phyloP scores from a whole-genome alignment of 768 basidiomycete species.

The Serendipita sp. region DNA sequence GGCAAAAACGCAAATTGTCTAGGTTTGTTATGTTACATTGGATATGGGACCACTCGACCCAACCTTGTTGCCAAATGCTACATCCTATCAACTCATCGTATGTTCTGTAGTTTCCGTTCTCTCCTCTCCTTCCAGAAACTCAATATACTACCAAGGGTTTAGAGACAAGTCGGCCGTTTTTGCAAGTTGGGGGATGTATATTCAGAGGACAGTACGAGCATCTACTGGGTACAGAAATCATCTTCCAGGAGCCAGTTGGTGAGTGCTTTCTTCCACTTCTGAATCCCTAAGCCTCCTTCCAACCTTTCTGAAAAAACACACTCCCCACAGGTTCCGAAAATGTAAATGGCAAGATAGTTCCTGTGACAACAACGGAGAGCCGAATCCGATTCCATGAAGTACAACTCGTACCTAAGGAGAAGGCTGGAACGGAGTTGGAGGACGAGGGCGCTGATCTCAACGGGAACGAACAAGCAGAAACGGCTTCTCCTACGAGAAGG shows the following conservation, averaged over 20 bases:
- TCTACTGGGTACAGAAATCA: conserved; percentile 58
- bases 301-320: conserved; percentile 23
- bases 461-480: conserved; percentile 22
- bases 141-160: conserved; percentile 60
- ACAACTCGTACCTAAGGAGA: conserved; percentile 32
- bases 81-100: conserved; percentile 60
- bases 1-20: not conserved
- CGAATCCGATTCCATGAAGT: conserved; percentile 64
- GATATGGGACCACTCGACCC: conserved; percentile 61
- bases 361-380: conserved; percentile 46
- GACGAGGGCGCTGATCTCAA: conserved; percentile 27
- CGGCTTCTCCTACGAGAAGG: conserved; percentile 32
- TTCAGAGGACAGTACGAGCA: conserved; percentile 53
- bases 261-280: conserved; percentile 31
- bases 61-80: conserved; percentile 54
- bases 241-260: conserved; percentile 41
- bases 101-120: conserved; percentile 19
- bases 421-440: not conserved
- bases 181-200: conserved; percentile 63
- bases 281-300: not conserved
- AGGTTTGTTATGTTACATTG: conserved; percentile 52
- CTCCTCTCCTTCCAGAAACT: not conserved
- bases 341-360: conserved; percentile 26
- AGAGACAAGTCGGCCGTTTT: conserved; percentile 59
- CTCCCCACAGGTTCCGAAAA: conserved; percentile 29